Percentiles rank a stretch among this genome's conserved stretches.
phyloP scores from a whole-genome alignment of 2,329 filamentous ascomycete species.

The Colletotrichum endophyticum region DNA sequence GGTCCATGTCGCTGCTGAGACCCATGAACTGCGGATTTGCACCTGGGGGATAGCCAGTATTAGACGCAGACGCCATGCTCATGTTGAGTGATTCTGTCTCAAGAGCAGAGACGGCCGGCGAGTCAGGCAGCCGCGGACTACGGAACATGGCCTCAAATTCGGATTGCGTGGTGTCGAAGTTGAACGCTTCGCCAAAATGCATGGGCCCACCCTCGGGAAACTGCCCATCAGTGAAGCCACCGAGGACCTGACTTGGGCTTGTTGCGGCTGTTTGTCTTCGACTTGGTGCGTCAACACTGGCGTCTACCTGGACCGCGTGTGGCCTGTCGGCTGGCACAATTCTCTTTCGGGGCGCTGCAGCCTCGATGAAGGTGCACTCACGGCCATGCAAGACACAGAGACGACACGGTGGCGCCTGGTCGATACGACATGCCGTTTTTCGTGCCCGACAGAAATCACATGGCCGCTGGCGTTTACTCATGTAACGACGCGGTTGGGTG shows the following conservation, averaged over 20 bases:
- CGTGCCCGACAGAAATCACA: constrained; percentile 51
- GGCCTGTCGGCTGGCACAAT: not conserved
- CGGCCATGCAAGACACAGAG: constrained; percentile 45
- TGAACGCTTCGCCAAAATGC: not conserved
- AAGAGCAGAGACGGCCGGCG: not conserved
- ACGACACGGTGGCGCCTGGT: constrained; percentile 44
- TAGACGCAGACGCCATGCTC: not conserved
- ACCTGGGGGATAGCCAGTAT: not conserved
- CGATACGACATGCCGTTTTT: constrained; percentile 49
- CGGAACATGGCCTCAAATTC: constrained; percentile 14
- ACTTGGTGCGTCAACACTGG: not conserved
- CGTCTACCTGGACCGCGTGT: not conserved
- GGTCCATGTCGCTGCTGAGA: constrained; percentile 23
- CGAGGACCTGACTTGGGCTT: not conserved
- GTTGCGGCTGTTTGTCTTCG: not conserved
- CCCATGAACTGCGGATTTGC: constrained; percentile 6
- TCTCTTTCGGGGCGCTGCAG: constrained; percentile 20
- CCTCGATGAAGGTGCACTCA: constrained; percentile 49
- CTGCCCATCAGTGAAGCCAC: not conserved
- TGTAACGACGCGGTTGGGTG: constrained; percentile 16
- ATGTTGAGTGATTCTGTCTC: not conserved
- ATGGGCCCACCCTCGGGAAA: not conserved
- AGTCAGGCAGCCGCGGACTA: not conserved
- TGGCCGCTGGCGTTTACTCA: constrained; percentile 36
- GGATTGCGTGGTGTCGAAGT: constrained; percentile 9